Conservation (phyloP, 352 stramenopile genomes). For the Globisporangium uncinulatum region DNA sequence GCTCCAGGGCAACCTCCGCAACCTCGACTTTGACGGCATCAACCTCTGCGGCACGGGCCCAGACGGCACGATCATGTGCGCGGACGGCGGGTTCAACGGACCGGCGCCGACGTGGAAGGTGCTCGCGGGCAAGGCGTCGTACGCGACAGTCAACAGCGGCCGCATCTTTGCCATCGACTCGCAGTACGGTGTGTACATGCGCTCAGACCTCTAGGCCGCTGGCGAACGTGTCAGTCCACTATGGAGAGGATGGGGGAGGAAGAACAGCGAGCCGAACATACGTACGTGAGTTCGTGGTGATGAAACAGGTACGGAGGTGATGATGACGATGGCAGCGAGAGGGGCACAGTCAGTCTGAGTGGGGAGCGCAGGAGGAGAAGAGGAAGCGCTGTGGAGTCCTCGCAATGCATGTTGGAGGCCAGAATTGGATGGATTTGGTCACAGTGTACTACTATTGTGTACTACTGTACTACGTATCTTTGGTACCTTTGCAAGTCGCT, state of each 20-base stretch:
- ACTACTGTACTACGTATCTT: neutral
- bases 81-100: conserved; percentile 7
- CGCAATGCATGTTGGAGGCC: too few species aligned
- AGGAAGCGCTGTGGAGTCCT: too few species aligned
- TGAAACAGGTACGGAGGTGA: too few species aligned
- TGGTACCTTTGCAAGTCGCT: neutral
- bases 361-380: too few species aligned
- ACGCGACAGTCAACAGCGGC: conserved; percentile 1
- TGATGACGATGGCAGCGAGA: too few species aligned
- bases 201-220: conserved; percentile 2
- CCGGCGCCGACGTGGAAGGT: conserved; percentile 5
- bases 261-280: too few species aligned
- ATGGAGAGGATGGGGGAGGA: too few species aligned
- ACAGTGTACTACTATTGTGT: neutral
- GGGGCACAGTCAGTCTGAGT: too few species aligned
- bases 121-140: conserved; percentile 5
- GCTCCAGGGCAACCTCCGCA: conserved; percentile 14
- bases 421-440: too few species aligned
- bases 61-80: conserved; percentile 13
- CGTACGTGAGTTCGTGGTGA: too few species aligned
- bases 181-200: conserved; percentile 8
- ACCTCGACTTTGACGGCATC: conserved; percentile 22
- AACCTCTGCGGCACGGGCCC: conserved; percentile 16
- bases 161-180: conserved; percentile 9
- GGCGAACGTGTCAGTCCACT: neutral